Conservation (phyloP, 1,139 yeast genomes). For the Kodamaea alishanica region DNA sequence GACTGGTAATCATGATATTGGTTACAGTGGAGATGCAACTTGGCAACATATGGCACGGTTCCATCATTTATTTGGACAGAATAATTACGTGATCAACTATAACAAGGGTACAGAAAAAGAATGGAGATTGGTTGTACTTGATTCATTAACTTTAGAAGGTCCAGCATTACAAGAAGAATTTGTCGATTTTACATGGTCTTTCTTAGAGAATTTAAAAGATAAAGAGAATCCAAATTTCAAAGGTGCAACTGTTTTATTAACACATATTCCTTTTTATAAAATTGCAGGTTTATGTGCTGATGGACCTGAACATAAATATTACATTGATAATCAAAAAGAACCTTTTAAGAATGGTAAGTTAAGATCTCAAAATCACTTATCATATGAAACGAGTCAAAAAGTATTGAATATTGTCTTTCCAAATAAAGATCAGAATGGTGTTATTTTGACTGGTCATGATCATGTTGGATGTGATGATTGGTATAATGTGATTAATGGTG, state of each 20-base stretch:
- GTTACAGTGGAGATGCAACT: conserved; percentile 93
- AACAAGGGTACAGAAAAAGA: conserved; percentile 59
- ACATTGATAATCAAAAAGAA: conserved; percentile 56
- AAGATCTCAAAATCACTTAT: conserved; percentile 84
- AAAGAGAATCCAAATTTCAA: conserved; percentile 46
- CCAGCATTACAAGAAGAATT: conserved; percentile 80
- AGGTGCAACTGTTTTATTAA: conserved; percentile 79
- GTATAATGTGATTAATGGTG: conserved; percentile 45
- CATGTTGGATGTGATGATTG: conserved; percentile 87
- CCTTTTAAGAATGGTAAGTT: conserved; percentile 68
- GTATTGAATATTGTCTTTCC: conserved; percentile 69
- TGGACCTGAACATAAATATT: conserved; percentile 66
- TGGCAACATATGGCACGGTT: conserved; percentile 86
- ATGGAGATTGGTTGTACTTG: conserved; percentile 83
- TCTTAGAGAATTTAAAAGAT: conserved; percentile 54
- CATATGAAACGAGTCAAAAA: conserved; percentile 59
- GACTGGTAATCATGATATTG: conserved; percentile 94
- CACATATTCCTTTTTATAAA: conserved; percentile 89
- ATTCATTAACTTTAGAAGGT: conserved; percentile 82
- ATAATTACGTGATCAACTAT: conserved; percentile 75
- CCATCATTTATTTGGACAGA: conserved; percentile 69
- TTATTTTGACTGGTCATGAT: conserved; percentile 91
- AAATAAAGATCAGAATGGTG: conserved; percentile 59
- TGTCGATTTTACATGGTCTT: conserved; percentile 64
- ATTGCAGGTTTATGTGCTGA: conserved; percentile 78